These are phyloP conservation scores for Penicillium egyptiacum DNA, from an alignment of 495 filamentous ascomycete species.

Conservation along the genomic window DNA sequence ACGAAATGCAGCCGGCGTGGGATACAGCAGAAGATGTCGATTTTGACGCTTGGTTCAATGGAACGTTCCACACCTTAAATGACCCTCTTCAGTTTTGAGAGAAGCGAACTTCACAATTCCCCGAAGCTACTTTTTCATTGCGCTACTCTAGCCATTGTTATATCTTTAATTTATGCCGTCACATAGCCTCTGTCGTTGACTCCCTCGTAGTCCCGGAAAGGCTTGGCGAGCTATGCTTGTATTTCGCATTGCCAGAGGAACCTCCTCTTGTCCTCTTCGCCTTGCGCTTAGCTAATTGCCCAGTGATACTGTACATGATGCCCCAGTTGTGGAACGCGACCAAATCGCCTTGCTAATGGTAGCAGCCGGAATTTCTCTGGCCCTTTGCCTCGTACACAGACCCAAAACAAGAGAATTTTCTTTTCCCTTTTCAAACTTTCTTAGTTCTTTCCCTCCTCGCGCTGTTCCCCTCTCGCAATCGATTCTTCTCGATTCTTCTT, in stretches of 20 bases:
- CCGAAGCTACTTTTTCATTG: background rate
- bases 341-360: slow-evolving; percentile 16
- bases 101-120: too few relatives aligned
- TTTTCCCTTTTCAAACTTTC: too few relatives aligned
- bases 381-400: too few relatives aligned
- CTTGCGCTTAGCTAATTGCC: slow-evolving; percentile 15
- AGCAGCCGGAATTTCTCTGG: too few relatives aligned
- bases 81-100: slow-evolving; percentile 9
- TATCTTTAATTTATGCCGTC: background rate
- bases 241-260: slow-evolving; percentile 18
- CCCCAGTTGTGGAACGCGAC: slow-evolving; percentile 23
- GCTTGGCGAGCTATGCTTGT: slow-evolving; percentile 11
- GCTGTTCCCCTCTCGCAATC: too few relatives aligned
- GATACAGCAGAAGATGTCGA: slow-evolving; percentile 29
- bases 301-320: slow-evolving; percentile 21
- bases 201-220: slow-evolving; percentile 13
- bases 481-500: too few relatives aligned
- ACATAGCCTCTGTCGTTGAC: slow-evolving; percentile 12
- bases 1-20: slow-evolving; percentile 28
- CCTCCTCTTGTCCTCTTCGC: slow-evolving; percentile 17
- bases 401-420: too few relatives aligned
- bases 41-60: slow-evolving; percentile 34
- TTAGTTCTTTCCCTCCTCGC: too few relatives aligned
- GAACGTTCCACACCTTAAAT: slow-evolving; percentile 28
- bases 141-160: background rate